These are phyloP conservation scores for Sugiyamaella grinbergsii DNA, from an alignment of 1,139 yeast species.

Conservation along the genomic window DNA sequence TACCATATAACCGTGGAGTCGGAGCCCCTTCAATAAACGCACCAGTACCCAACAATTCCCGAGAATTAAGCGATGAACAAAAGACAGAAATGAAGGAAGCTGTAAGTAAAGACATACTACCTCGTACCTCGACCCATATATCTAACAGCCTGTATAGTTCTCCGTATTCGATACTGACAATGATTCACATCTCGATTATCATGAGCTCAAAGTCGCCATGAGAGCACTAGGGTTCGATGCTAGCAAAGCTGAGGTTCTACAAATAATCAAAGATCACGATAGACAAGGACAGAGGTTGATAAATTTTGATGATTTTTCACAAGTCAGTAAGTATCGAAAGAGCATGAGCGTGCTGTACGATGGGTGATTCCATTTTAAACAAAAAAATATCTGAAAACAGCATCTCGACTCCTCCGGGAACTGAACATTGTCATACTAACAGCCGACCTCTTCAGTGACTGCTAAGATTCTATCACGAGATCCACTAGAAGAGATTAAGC, in stretches of 20 bases:
- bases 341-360: background rate
- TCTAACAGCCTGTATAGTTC: conserved; percentile 47
- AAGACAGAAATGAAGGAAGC: conserved; percentile 93
- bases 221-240: conserved; percentile 92
- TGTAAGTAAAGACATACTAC: conserved; percentile 40
- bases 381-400: too few relatives aligned
- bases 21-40: conserved; percentile 6
- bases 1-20: conserved; percentile 5
- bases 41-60: conserved; percentile 12
- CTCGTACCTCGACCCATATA: too few relatives aligned
- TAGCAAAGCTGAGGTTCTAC: conserved; percentile 75
- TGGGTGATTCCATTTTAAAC: too few relatives aligned
- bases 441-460: conserved; percentile 53
- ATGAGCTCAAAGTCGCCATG: conserved; percentile 89
- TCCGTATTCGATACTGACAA: conserved; percentile 88
- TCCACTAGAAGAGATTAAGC: conserved; percentile 85
- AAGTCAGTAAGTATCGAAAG: conserved; percentile 54
- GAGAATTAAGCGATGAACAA: conserved; percentile 82
- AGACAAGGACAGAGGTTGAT: conserved; percentile 72
- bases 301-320: conserved; percentile 78
- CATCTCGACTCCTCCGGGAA: background rate
- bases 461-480: conserved; percentile 79
- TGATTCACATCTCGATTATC: conserved; percentile 89
- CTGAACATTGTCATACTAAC: too few relatives aligned
- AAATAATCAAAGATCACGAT: conserved; percentile 79